phyloP scores from a whole-genome alignment of 345 rosid species.

The Tarenaya hassleriana region DNA sequence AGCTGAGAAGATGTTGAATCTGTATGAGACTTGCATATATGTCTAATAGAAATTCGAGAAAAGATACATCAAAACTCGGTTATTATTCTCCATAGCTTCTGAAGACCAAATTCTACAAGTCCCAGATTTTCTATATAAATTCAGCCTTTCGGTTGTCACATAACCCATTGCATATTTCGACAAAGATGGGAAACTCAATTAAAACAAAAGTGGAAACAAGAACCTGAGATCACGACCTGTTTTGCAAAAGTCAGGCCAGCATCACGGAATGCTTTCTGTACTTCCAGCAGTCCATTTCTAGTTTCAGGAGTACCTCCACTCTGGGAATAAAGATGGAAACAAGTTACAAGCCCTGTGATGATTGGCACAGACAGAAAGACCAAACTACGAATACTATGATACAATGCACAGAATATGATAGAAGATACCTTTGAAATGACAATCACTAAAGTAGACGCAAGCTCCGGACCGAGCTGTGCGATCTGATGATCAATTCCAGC shows the following conservation, averaged over 20 bases:
- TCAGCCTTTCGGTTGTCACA: too few species aligned
- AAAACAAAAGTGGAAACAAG: constrained; percentile 38
- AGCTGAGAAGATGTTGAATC: constrained; percentile 16
- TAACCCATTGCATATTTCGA: too few species aligned
- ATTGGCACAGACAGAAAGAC: constrained; percentile 1
- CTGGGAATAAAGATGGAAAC: constrained; percentile 29
- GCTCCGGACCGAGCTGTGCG: constrained; percentile 90
- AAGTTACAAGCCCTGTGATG: constrained; percentile 1
- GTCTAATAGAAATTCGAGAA: too few species aligned
- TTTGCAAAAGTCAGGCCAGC: constrained; percentile 89
- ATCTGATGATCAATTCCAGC: constrained; percentile 98
- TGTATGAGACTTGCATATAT: constrained; percentile 6
- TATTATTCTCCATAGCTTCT: too few species aligned
- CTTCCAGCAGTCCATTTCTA: constrained; percentile 95
- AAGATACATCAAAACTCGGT: too few species aligned
- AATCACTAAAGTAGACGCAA: constrained; percentile 83
- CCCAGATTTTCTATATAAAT: too few species aligned
- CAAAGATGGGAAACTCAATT: constrained; percentile 13
- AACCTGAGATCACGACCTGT: constrained; percentile 87
- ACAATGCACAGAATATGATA: too few species aligned
- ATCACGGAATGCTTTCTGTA: constrained; percentile 95
- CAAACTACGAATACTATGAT: neutral
- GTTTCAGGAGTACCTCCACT: constrained; percentile 99
- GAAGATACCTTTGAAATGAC: constrained; percentile 89
- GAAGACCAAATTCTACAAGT: too few species aligned